A percentile compares a stretch with the other conserved stretches of the same genome.
Evolutionary conservation across 2,329 filamentous ascomycete genomes (phyloP).

Genomic region (Fusarium pilosicola): DNA sequence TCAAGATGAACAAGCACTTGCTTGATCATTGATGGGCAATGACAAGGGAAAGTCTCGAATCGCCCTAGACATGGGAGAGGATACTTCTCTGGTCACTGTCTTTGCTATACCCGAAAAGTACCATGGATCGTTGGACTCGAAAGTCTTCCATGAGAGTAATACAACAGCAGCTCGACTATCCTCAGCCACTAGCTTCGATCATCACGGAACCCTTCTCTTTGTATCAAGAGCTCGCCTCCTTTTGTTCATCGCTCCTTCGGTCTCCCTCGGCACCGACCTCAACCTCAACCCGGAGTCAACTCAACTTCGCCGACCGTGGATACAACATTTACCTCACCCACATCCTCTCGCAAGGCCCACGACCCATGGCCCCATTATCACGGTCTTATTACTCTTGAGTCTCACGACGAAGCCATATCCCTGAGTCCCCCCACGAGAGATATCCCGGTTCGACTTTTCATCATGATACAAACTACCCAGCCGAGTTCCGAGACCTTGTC

Average conservation of each 20-base stretch:
- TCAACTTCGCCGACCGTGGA: not conserved
- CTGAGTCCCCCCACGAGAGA: slow-evolving; percentile 24
- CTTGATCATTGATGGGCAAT: not conserved
- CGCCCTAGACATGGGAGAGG: not conserved
- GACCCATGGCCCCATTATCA: slow-evolving; percentile 30
- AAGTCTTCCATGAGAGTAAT: not conserved
- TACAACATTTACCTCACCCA: slow-evolving; percentile 33
- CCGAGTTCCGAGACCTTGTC: slow-evolving; percentile 10
- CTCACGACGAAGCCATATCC: slow-evolving; percentile 18
- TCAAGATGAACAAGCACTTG: not conserved
- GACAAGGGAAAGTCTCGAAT: not conserved
- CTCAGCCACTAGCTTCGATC: not conserved
- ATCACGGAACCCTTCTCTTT: not conserved
- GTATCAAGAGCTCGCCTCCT: not conserved
- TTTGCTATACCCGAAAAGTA: not conserved
- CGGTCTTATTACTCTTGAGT: slow-evolving; percentile 14
- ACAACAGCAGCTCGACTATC: not conserved
- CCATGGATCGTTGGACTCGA: not conserved
- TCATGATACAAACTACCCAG: slow-evolving; percentile 3
- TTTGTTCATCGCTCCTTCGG: slow-evolving; percentile 4
- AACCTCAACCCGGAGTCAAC: not conserved
- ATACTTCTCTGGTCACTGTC: not conserved
- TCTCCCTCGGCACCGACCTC: not conserved
- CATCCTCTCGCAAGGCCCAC: slow-evolving; percentile 10
- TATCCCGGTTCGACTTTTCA: slow-evolving; percentile 17